phyloP scores from a whole-genome alignment of 768 basidiomycete species.

The Hydnomerulius pinastri region DNA sequence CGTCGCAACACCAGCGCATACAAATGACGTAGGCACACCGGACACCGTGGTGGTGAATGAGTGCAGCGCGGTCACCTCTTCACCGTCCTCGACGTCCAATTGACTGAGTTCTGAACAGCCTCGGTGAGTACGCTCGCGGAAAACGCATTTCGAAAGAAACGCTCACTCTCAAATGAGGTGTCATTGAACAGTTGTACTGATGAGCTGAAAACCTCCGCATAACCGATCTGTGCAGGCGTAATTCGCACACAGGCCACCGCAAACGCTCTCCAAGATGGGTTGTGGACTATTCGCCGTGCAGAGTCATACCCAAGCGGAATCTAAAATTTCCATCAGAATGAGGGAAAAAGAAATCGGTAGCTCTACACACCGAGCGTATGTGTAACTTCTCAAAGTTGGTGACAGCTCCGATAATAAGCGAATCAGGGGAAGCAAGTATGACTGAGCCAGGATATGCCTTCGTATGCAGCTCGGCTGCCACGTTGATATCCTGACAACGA shows the following conservation, averaged over 20 bases:
- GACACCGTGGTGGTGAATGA: conserved; percentile 30
- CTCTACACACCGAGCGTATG: conserved; percentile 63
- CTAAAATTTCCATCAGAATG: conserved; percentile 37
- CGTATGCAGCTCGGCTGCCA: conserved; percentile 53
- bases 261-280: conserved; percentile 53
- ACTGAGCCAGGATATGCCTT: conserved; percentile 51
- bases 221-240: conserved; percentile 55
- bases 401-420: conserved; percentile 66
- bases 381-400: conserved; percentile 76
- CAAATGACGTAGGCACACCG: conserved; percentile 38
- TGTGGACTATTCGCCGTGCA: conserved; percentile 68
- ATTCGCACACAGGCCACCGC: conserved; percentile 65
- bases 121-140: conserved; percentile 3
- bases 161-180: conserved; percentile 61
- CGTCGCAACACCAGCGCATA: conserved; percentile 52
- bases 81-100: conserved; percentile 41
- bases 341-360: not conserved
- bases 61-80: conserved; percentile 63
- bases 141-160: not conserved
- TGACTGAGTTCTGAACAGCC: conserved; percentile 25
- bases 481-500: conserved; percentile 48
- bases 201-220: conserved; percentile 46
- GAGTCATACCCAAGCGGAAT: conserved; percentile 70
- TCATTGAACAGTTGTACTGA: conserved; percentile 72
- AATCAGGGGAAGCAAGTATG: conserved; percentile 54